These are phyloP conservation scores for Daphne laureola DNA, from an alignment of 441 rosid species.

Conservation along the genomic window DNA sequence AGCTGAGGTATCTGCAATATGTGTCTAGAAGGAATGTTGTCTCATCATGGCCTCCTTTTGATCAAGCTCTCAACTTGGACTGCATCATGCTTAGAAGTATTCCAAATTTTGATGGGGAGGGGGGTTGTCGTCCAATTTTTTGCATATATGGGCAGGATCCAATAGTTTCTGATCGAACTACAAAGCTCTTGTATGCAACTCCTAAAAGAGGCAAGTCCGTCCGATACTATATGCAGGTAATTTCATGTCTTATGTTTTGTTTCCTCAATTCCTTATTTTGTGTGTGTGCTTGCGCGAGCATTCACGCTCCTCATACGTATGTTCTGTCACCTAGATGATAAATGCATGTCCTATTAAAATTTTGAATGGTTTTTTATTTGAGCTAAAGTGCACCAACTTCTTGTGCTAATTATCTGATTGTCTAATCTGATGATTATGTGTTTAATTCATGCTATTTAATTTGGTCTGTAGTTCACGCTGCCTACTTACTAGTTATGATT, in stretches of 20 bases:
- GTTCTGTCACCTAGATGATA: too few relatives aligned
- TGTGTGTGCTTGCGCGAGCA: background rate
- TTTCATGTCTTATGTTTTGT: background rate
- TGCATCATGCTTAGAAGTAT: conserved; percentile 73
- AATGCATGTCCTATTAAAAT: too few relatives aligned
- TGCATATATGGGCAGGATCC: conserved; percentile 87
- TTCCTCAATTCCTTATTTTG: background rate
- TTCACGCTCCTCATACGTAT: background rate
- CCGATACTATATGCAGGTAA: conserved; percentile 78
- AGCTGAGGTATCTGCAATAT: conserved; percentile 80
- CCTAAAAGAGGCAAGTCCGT: conserved; percentile 51
- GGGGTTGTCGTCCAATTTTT: conserved; percentile 82
- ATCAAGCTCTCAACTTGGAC: conserved; percentile 82
- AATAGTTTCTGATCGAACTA: conserved; percentile 43
- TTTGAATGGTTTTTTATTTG: too few relatives aligned
- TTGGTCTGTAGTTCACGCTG: too few relatives aligned
- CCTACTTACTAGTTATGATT: too few relatives aligned
- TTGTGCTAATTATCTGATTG: too few relatives aligned
- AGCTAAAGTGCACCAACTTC: too few relatives aligned
- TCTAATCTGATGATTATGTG: too few relatives aligned
- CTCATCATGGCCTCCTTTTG: conserved; percentile 90
- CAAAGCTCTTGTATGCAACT: conserved; percentile 54
- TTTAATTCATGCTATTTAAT: too few relatives aligned
- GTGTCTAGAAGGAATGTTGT: conserved; percentile 82
- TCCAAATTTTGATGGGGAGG: conserved; percentile 66